Base-by-base conservation (phyloP, 1,284 basidiomycete genomes). In the Cystobasidium sp. region DNA sequence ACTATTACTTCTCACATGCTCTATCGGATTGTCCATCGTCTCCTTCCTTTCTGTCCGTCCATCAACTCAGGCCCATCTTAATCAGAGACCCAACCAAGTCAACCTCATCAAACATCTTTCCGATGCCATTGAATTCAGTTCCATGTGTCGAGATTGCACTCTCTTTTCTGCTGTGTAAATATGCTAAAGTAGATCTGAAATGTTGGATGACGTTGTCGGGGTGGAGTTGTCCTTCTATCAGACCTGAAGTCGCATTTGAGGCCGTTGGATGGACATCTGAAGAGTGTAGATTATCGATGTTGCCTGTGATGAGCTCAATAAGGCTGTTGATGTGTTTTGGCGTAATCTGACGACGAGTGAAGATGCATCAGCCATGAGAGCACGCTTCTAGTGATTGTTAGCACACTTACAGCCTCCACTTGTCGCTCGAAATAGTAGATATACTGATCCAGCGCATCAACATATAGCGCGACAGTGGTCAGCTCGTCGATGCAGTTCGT, bases 401-500 rank as follows among this genome's bases (percentile, higher is more conserved):
- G 88, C 81, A 80, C 18, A 75, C 80, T 65, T 43, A 96, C 94
- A 22, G 92, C 93, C 75, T 92, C 88, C 22, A 93, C 92, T 55
- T 91, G 91, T 72, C 89, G 91, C 80, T 97, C 94, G 76, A 96
- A 89, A 83, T 96, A 97, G 83, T 93, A 97, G 65, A 97, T 84
- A 82, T 97, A 97, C 78, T 90, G 90, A 82, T 97, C 94, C 52
- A 97, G 88, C 6, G 94, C 92, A 81, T 97, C 93, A 79, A 92
- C 92, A 82, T 96, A 97, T 3, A 97, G 86, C 81, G 97, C 94
- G 1, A 95, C 90, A 0, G 90, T 95, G 51, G 96, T 92, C 77
- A 97, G 91, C 80, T 96, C 93, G 82, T 97, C 94, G 74, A 93
- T 94, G 43, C 92, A 92, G 1, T 92, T 93, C 79, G 93, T 93